Evolutionary conservation across 2,329 filamentous ascomycete genomes (phyloP).

Genomic region (Fusarium algeriense): DNA sequence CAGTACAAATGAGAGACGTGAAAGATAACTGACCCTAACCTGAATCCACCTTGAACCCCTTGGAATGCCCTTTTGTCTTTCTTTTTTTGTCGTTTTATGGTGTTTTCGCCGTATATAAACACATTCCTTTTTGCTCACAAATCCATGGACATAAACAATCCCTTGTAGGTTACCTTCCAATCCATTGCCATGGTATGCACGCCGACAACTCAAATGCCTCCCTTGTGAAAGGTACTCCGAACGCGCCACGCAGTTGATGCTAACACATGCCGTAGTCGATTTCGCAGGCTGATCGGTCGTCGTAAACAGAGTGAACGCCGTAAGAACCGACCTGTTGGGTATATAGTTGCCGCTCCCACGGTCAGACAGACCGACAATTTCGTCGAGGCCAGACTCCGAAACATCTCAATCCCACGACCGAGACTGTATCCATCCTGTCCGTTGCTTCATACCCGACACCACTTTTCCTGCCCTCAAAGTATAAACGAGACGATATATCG

Average conservation of each 20-base stretch:
- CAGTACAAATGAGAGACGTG: conserved; percentile 36
- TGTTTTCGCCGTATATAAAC: conserved; percentile 35
- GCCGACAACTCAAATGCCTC: conserved; percentile 43
- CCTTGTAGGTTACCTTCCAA: conserved; percentile 25
- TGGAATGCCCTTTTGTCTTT: conserved; percentile 38
- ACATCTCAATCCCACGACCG: conserved; percentile 23
- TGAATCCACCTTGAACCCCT: conserved; percentile 37
- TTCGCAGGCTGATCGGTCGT: conserved; percentile 34
- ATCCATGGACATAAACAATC: conserved; percentile 27
- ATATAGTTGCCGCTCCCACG: conserved; percentile 40
- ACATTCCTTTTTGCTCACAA: conserved; percentile 34
- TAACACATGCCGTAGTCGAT: conserved; percentile 41
- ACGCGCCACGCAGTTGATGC: conserved; percentile 37
- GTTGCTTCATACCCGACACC: conserved; percentile 30
- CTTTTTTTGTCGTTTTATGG: conserved; percentile 15
- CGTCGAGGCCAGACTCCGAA: conserved; percentile 30
- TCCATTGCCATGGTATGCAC: conserved; percentile 32
- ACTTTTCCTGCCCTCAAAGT: conserved; percentile 34
- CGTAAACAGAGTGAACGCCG: conserved; percentile 41
- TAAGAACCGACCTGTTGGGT: conserved; percentile 44
- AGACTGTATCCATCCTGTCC: conserved; percentile 30
- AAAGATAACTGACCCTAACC: conserved; percentile 24
- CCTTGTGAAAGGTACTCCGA: conserved; percentile 39
- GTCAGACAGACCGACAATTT: conserved; percentile 20
- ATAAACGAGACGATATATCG: conserved; percentile 42